Evolutionary conservation across 139 green algal species (phyloP).

Genomic region (Gonium pectorale): DNA sequence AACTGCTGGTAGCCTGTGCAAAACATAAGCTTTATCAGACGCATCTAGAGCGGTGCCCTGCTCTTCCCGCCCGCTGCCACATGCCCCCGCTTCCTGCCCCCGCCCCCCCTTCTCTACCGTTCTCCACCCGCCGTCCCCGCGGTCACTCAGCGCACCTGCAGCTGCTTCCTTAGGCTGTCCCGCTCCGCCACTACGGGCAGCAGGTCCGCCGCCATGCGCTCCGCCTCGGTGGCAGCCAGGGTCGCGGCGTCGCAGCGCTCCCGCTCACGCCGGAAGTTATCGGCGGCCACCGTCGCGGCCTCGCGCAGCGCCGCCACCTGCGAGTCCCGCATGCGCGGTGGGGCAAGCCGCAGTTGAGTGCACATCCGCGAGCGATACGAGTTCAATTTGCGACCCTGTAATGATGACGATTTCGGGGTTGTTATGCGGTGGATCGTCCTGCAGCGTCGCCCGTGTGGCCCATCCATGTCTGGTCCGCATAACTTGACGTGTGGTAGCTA

Average conservation of each 20-base stretch:
- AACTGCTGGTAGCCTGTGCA: no score
- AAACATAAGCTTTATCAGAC: no score
- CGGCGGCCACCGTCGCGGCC: not conserved
- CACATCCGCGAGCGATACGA: no score
- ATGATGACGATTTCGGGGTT: no score
- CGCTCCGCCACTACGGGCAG: not conserved
- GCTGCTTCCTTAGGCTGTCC: not conserved
- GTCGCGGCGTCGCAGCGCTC: conserved; percentile 27
- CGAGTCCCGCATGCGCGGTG: no score
- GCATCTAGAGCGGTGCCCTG: no score
- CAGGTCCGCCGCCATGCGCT: not conserved
- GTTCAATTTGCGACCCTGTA: no score
- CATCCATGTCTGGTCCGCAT: no score
- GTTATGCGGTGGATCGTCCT: no score
- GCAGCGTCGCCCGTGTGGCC: no score
- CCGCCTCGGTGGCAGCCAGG: not conserved
- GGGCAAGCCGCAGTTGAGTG: no score
- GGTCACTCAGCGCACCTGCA: not conserved
- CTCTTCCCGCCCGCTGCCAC: not conserved
- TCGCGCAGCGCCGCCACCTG: not conserved
- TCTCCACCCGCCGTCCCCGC: not conserved
- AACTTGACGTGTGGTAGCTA: no score
- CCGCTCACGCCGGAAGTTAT: not conserved
- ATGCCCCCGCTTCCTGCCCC: not conserved
- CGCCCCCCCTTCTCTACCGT: not conserved